phyloP scores from a whole-genome alignment of 2,329 filamentous ascomycete species.

The Aspergillus brunneoviolaceus region DNA sequence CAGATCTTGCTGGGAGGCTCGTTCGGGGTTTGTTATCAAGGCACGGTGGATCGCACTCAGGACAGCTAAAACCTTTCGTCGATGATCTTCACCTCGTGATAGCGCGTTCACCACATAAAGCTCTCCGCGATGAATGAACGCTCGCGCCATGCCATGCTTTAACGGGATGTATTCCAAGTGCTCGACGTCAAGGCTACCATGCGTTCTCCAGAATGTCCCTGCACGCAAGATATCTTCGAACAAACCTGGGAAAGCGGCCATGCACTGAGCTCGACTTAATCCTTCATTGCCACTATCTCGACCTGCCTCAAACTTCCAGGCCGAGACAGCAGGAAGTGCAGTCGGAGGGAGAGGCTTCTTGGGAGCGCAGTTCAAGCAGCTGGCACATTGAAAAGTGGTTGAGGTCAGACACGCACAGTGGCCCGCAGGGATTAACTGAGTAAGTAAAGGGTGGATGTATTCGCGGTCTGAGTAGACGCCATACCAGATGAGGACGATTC shows the following conservation, averaged over 20 bases:
- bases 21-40: conserved; percentile 40
- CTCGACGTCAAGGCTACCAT: conserved; percentile 25
- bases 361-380: conserved; percentile 31
- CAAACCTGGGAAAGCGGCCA: conserved; percentile 35
- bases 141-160: conserved; percentile 35
- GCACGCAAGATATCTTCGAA: conserved; percentile 38
- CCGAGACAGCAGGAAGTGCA: conserved; percentile 10
- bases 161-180: conserved; percentile 32
- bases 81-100: conserved; percentile 37
- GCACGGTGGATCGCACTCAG: conserved; percentile 52
- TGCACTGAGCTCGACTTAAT: conserved; percentile 31
- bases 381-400: conserved; percentile 40
- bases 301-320: conserved; percentile 33
- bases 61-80: conserved; percentile 41
- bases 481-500: conserved; percentile 31
- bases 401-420: conserved; percentile 41
- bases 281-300: conserved; percentile 35
- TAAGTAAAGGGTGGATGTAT: conserved; percentile 38
- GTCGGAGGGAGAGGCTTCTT: conserved; percentile 8
- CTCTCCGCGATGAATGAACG: conserved; percentile 34
- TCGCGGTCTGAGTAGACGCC: conserved; percentile 39
- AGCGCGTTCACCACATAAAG: conserved; percentile 33
- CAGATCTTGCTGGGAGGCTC: conserved; percentile 40
- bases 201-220: conserved; percentile 28
- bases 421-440: conserved; percentile 40